phyloP scores from a whole-genome alignment of 2,329 filamentous ascomycete species.

The Colletotrichum spaethianum region DNA sequence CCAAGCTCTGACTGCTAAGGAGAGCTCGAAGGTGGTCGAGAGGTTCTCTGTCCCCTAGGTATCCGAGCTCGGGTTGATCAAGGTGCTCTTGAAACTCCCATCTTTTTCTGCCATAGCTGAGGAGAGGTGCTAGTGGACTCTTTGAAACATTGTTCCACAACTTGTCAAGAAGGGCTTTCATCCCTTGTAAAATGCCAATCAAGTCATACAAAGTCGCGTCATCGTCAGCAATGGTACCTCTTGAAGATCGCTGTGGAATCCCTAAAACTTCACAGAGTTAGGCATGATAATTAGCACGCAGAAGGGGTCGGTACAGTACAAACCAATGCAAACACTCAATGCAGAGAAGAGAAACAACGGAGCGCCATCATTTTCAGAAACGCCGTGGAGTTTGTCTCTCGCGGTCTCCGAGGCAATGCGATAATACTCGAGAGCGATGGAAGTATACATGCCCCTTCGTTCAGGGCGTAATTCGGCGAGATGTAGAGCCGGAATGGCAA shows the following conservation, averaged over 20 bases:
- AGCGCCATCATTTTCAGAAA: background rate
- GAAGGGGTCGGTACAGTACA: background rate
- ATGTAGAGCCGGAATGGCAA: slow-evolving; percentile 29
- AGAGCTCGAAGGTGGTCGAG: slow-evolving; percentile 7
- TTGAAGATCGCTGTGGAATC: background rate
- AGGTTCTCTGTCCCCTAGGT: background rate
- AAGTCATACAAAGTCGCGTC: slow-evolving; percentile 15
- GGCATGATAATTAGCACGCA: no score
- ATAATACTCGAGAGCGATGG: slow-evolving; percentile 24
- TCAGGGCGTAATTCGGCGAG: slow-evolving; percentile 4
- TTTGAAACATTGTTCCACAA: background rate
- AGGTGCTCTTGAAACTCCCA: background rate
- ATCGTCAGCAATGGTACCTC: slow-evolving; percentile 2
- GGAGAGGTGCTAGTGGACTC: slow-evolving; percentile 16
- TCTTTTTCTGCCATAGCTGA: slow-evolving; percentile 1
- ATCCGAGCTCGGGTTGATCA: background rate
- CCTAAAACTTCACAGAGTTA: slow-evolving; percentile 9
- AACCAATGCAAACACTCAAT: slow-evolving; percentile 7
- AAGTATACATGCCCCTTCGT: background rate
- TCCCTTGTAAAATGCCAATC: background rate
- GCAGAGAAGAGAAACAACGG: slow-evolving; percentile 23
- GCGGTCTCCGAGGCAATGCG: slow-evolving; percentile 13
- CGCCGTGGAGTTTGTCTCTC: background rate
- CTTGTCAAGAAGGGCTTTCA: slow-evolving; percentile 6
- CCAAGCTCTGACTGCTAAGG: background rate